Percentiles rank a stretch among this genome's conserved stretches.
Evolutionary conservation across 2,329 filamentous ascomycete species (phyloP).

Genomic region (Microthyrium microscopicum): DNA sequence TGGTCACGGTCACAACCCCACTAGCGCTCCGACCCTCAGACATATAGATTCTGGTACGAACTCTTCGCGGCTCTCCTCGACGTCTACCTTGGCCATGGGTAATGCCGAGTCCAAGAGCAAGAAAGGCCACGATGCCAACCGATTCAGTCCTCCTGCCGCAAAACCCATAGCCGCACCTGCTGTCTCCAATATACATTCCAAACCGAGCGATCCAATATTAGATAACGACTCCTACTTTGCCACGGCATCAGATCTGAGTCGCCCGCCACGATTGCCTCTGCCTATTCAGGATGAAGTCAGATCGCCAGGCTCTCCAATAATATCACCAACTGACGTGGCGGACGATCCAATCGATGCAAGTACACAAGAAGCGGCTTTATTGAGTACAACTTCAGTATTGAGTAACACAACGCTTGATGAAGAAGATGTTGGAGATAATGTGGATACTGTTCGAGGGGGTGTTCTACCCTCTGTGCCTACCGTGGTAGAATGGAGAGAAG

Average conservation of each 20-base stretch:
- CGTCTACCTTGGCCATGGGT: no score
- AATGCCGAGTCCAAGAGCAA: no score
- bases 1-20: no score
- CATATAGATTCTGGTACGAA: no score
- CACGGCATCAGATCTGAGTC: conserved; percentile 31
- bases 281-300: conserved; percentile 87
- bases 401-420: conserved; percentile 52
- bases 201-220: no score
- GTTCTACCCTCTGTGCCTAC: conserved; percentile 68
- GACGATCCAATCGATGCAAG: conserved; percentile 29
- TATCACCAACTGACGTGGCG: conserved; percentile 48
- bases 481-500: conserved; percentile 66
- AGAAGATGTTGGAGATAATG: conserved; percentile 39
- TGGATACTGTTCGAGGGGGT: conserved; percentile 41
- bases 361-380: conserved; percentile 34
- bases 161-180: no score
- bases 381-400: conserved; percentile 36
- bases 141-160: no score
- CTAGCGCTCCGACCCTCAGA: no score
- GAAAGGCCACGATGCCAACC: no score
- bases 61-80: no score
- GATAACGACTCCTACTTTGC: conserved; percentile 20
- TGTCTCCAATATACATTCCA: no score
- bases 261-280: conserved; percentile 78
- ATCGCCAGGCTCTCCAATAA: conserved; percentile 78